A percentile compares a stretch with the other conserved stretches of the same genome.
phyloP scores from a whole-genome alignment of 2,329 filamentous ascomycete species.

The Cordyceps cicadae region DNA sequence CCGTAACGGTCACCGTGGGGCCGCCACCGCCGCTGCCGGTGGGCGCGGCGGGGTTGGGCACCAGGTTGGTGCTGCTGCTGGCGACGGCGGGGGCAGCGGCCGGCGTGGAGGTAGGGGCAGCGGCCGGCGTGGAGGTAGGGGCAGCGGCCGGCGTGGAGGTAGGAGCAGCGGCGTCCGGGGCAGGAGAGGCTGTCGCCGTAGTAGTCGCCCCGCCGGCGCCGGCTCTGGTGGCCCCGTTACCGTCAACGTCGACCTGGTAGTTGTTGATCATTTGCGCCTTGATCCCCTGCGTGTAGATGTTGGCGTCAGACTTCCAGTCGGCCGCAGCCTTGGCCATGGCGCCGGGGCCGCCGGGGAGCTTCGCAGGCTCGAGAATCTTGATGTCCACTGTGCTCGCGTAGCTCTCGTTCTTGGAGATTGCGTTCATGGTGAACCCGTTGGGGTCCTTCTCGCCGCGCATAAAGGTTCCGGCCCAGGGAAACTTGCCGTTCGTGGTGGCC shows the following conservation, averaged over 20 bases:
- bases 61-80: neutral
- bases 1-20: conserved; percentile 30
- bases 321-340: conserved; percentile 15
- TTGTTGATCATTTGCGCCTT: conserved; percentile 35
- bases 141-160: conserved; percentile 8
- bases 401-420: conserved; percentile 32
- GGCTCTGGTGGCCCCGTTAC: conserved; percentile 5
- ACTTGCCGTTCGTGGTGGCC: conserved; percentile 32
- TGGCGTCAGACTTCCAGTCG: conserved; percentile 28
- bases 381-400: conserved; percentile 34
- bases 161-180: neutral
- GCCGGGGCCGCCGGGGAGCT: conserved; percentile 11
- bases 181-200: too few relatives aligned
- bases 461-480: conserved; percentile 33
- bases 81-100: conserved; percentile 13
- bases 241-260: conserved; percentile 36
- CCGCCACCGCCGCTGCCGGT: conserved; percentile 15
- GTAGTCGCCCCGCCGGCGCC: neutral
- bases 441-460: conserved; percentile 30
- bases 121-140: conserved; percentile 5
- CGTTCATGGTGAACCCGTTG: conserved; percentile 27
- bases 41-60: neutral
- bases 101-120: conserved; percentile 6
- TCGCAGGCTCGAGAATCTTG: conserved; percentile 22
- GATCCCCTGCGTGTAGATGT: conserved; percentile 37